Evolutionary conservation across 306 rosid species (phyloP).

Genomic region (Corylus heterophylla): DNA sequence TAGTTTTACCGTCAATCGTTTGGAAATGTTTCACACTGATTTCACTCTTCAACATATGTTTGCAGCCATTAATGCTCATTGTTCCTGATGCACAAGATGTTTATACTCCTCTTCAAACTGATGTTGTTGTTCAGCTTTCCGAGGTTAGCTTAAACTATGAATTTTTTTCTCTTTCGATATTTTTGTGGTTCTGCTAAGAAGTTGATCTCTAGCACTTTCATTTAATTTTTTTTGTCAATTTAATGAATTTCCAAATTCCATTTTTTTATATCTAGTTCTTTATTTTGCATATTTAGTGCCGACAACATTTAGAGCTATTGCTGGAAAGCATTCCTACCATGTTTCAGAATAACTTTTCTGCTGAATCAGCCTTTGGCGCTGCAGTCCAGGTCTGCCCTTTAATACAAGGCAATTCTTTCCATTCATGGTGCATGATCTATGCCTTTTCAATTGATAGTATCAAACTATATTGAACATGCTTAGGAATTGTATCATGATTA

Average conservation of each 20-base stretch:
- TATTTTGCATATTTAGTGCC: constrained; percentile 63
- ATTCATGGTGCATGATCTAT: no score
- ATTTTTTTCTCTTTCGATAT: constrained; percentile 5
- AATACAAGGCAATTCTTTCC: background rate
- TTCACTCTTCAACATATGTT: constrained; percentile 26
- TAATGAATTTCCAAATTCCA: constrained; percentile 1
- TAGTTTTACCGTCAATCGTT: background rate
- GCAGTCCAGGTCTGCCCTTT: constrained; percentile 75
- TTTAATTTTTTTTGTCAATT: constrained; percentile 18
- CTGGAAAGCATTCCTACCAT: constrained; percentile 47
- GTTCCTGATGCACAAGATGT: constrained; percentile 98
- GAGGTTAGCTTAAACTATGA: constrained; percentile 60
- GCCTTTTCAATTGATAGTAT: no score
- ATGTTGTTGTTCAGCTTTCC: constrained; percentile 81
- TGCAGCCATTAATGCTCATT: constrained; percentile 96
- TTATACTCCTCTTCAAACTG: constrained; percentile 93
- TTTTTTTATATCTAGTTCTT: constrained; percentile 16
- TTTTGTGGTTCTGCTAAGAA: constrained; percentile 10
- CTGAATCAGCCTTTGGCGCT: constrained; percentile 98
- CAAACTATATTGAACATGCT: background rate
- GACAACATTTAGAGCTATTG: constrained; percentile 72
- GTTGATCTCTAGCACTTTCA: constrained; percentile 12
- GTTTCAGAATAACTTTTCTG: constrained; percentile 69
- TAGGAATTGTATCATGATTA: background rate
- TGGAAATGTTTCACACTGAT: constrained; percentile 19